Evolutionary conservation across 2,329 filamentous ascomycete genomes (phyloP), one percentile per base, ranked within the genome.

Genomic region (Onygena corvina): DNA sequence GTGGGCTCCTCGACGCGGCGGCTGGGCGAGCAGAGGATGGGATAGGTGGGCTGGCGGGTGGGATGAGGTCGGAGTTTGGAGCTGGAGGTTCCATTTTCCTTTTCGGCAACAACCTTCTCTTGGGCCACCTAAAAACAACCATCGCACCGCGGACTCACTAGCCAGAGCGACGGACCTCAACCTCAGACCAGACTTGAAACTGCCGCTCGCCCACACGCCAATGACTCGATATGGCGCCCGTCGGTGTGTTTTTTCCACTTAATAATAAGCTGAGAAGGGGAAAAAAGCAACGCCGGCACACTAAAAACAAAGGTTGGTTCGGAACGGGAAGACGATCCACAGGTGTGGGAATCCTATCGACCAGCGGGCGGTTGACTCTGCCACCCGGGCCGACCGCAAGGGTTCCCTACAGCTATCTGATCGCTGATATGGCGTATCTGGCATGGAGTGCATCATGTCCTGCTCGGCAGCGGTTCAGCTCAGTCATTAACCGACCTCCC

Each of bases 291-390:
- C 8, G 9, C n/a, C 6, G 11, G 36, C n/a, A n/a, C n/a, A n/a
- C n/a, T 42, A 42, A 42, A 42, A 42, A 42, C 21, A 42, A 42
- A 42, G 27, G 36, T 42, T 42, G 36, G 36, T 42, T 42, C 36
- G 36, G 36, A 25, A 25, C 36, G 36, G 36, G 36, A 42, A 25
- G 36, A 42, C 21, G 36, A 42, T 42, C 36, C 36, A 42, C 20
- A 42, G 36, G 16, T 42, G 36, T 42, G 36, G 36, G 36, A 42
- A 27, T 29, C 36, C 16, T 5, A 42, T 42, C 36, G 36, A 42
- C 21, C 14, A n/a, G 36, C 12, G 12, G 27, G 12, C 16, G 23
- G n/a, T 31, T 31, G 29, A 31, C 29, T n/a, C n/a, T n/a, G n/a
- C n/a, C n/a, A 12, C 29, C 29, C 29, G n/a, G n/a, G 8, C n/a